Conservation (phyloP, 306 rosid genomes). For the Rosa chinensis region DNA sequence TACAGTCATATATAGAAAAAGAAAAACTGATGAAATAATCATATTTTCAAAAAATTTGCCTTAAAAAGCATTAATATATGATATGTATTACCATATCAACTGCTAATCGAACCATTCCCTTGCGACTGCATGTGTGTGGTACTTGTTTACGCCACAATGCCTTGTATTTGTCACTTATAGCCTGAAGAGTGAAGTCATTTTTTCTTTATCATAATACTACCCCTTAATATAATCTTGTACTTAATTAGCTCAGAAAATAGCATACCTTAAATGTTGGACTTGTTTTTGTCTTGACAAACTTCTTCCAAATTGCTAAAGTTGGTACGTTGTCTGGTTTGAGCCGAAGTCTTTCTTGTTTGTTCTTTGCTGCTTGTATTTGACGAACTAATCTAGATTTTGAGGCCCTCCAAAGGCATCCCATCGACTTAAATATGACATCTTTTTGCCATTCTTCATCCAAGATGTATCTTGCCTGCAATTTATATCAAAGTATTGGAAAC, state of each 20-base stretch:
- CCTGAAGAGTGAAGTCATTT: too few relatives aligned
- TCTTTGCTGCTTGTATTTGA: not conserved
- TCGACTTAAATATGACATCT: not conserved
- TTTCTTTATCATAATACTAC: too few relatives aligned
- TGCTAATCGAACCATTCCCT: not conserved
- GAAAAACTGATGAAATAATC: too few relatives aligned
- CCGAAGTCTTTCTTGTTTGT: not conserved
- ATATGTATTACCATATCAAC: not conserved
- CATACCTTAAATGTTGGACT: not conserved
- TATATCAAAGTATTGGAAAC: too few relatives aligned
- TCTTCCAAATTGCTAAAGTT: not conserved
- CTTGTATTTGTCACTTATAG: not conserved
- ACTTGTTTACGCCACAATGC: not conserved
- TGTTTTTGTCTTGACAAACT: not conserved
- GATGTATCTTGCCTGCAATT: not conserved
- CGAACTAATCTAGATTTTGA: not conserved
- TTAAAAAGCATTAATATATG: too few relatives aligned
- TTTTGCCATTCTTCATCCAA: not conserved
- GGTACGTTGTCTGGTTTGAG: not conserved
- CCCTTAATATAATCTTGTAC: too few relatives aligned
- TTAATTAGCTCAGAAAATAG: too few relatives aligned
- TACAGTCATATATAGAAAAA: too few relatives aligned
- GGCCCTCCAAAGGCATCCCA: not conserved
- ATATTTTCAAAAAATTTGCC: too few relatives aligned
- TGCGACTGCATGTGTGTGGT: not conserved